A percentile compares a stretch with the other conserved stretches of the same genome.
Conservation (phyloP, 1,284 basidiomycete species). For the Ganoderma sinense region DNA sequence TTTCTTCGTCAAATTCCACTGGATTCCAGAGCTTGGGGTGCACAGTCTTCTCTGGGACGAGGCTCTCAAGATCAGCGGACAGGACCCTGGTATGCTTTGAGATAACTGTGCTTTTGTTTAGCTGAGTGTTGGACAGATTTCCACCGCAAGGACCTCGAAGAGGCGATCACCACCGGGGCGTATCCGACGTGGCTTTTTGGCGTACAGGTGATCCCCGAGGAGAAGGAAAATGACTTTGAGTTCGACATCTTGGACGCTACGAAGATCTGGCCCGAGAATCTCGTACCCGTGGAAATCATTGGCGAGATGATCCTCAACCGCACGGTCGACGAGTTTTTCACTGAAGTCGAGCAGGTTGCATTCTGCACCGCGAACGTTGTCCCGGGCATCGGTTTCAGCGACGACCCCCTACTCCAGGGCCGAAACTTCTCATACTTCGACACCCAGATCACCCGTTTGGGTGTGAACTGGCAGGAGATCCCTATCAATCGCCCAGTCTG, state of each 20-base stretch:
- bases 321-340: constrained; percentile 78
- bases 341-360: constrained; percentile 84
- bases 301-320: constrained; percentile 80
- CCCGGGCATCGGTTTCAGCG: constrained; percentile 83
- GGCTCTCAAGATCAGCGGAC: constrained; percentile 82
- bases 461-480: constrained; percentile 76
- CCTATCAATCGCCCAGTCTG: constrained; percentile 87
- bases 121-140: constrained; percentile 56
- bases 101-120: constrained; percentile 5
- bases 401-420: constrained; percentile 85
- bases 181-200: constrained; percentile 81
- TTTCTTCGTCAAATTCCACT: constrained; percentile 89
- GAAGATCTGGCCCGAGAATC: constrained; percentile 84
- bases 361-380: constrained; percentile 87
- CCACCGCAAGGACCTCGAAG: constrained; percentile 81
- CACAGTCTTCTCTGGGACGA: constrained; percentile 90
- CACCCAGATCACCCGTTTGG: constrained; percentile 79
- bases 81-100: constrained; percentile 65
- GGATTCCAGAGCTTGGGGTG: constrained; percentile 81
- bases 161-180: constrained; percentile 75
- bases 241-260: constrained; percentile 90
- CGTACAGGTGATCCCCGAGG: constrained; percentile 76
- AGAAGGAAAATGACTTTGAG: constrained; percentile 75
- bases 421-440: constrained; percentile 88
- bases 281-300: constrained; percentile 77